phyloP scores from a whole-genome alignment of 2,329 filamentous ascomycete species.

The Aureobasidium sp. region DNA sequence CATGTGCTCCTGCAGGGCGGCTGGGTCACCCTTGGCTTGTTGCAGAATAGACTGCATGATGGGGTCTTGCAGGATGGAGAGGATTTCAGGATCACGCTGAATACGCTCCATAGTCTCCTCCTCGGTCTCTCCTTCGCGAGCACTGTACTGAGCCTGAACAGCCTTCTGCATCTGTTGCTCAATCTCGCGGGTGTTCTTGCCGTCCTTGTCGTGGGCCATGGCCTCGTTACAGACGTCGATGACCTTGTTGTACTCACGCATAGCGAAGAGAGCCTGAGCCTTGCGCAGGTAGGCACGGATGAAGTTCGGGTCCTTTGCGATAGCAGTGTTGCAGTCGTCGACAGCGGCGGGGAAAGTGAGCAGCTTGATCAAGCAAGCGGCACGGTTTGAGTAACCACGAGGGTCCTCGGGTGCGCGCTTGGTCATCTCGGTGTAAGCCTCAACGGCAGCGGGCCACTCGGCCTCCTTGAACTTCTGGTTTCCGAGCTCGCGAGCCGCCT shows the following conservation, averaged over 20 bases:
- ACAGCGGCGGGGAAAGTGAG: slow-evolving; percentile 92
- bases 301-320: slow-evolving; percentile 85
- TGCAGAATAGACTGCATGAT: slow-evolving; percentile 97
- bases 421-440: slow-evolving; percentile 92
- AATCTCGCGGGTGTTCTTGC: slow-evolving; percentile 84
- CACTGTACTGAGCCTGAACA: slow-evolving; percentile 78
- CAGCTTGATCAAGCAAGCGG: slow-evolving; percentile 92
- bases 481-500: slow-evolving; percentile 88
- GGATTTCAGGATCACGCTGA: slow-evolving; percentile 71
- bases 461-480: slow-evolving; percentile 96
- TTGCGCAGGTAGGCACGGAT: slow-evolving; percentile 95
- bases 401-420: slow-evolving; percentile 91
- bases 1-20: slow-evolving; percentile 94
- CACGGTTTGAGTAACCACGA: slow-evolving; percentile 93
- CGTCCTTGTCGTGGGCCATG: slow-evolving; percentile 64
- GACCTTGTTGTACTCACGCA: slow-evolving; percentile 97
- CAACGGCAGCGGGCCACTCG: slow-evolving; percentile 92
- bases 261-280: slow-evolving; percentile 89
- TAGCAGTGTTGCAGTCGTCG: slow-evolving; percentile 84
- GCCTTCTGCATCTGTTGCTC: slow-evolving; percentile 93
- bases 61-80: slow-evolving; percentile 53
- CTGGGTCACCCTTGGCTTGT: slow-evolving; percentile 89
- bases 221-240: slow-evolving; percentile 85
- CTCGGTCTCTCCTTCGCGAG: slow-evolving; percentile 82
- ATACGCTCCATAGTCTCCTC: slow-evolving; percentile 90